Percentiles rank a stretch among this genome's conserved stretches.
Evolutionary conservation across 2,329 filamentous ascomycete species (phyloP).

Genomic region (Fusarium siculi): DNA sequence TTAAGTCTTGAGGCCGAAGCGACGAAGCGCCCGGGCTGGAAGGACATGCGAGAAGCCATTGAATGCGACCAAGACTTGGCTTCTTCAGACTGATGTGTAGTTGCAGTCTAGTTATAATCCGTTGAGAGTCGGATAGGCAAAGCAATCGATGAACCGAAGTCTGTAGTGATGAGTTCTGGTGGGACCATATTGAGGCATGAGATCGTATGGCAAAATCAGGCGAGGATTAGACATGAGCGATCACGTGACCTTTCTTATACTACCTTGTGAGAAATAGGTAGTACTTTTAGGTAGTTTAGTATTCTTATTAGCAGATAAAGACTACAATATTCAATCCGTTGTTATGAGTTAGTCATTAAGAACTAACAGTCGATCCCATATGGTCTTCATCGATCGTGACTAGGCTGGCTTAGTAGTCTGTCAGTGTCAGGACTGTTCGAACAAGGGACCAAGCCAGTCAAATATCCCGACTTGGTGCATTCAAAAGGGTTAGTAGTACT

Average conservation of each 20-base stretch:
- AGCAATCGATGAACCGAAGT: neutral
- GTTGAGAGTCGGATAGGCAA: neutral
- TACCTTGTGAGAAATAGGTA: neutral
- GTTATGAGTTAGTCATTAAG: neutral
- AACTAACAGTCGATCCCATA: neutral
- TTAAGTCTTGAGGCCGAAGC: slow-evolving; percentile 36
- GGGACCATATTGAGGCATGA: neutral
- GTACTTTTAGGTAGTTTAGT: neutral
- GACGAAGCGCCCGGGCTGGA: slow-evolving; percentile 42
- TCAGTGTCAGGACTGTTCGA: neutral
- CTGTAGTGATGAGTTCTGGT: neutral
- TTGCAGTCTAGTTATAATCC: neutral
- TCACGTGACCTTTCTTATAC: slow-evolving; percentile 14
- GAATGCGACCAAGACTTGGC: slow-evolving; percentile 11
- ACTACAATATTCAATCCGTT: neutral
- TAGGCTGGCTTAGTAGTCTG: neutral
- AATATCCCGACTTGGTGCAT: neutral
- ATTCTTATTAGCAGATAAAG: neutral
- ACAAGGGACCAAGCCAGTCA: neutral
- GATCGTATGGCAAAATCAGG: slow-evolving; percentile 25
- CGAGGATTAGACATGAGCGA: neutral
- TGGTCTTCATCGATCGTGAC: neutral
- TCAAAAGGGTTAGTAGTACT: neutral
- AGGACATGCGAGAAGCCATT: slow-evolving; percentile 50
- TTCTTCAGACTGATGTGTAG: neutral